A percentile compares a stretch with the other conserved stretches of the same genome.
Evolutionary conservation across 495 filamentous ascomycete genomes (phyloP).

Genomic region (Tuber melanosporum): DNA sequence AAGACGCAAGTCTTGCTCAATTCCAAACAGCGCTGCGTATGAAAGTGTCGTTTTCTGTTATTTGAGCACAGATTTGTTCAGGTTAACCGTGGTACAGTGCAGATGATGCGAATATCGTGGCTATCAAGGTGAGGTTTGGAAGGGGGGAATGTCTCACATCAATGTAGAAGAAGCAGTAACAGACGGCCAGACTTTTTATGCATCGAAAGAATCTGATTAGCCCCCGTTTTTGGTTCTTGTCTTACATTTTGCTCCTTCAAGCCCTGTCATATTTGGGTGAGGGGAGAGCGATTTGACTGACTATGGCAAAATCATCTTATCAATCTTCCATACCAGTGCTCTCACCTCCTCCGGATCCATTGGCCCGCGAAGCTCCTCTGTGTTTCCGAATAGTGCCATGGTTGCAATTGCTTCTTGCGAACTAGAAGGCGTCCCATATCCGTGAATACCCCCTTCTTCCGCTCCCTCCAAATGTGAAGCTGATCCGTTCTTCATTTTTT

Average conservation of each 20-base stretch:
- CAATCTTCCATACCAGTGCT: constrained; percentile 52
- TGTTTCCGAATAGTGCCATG: constrained; percentile 20
- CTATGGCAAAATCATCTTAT: constrained; percentile 44
- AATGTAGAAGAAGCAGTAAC: constrained; percentile 58
- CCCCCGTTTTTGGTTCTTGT: not conserved
- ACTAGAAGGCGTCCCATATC: constrained; percentile 11
- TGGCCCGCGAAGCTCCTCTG: constrained; percentile 42
- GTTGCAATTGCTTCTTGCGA: constrained; percentile 19
- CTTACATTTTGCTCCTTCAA: not conserved
- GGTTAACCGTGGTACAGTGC: not conserved
- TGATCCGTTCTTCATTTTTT: constrained; percentile 16
- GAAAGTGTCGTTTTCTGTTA: constrained; percentile 18
- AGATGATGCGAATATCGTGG: not conserved
- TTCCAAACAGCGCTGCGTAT: constrained; percentile 51
- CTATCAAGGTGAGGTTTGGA: not conserved
- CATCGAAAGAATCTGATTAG: not conserved
- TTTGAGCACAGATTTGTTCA: constrained; percentile 9
- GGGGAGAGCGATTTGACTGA: constrained; percentile 10
- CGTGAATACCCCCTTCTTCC: not conserved
- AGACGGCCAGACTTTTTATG: constrained; percentile 47
- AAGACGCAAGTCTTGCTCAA: constrained; percentile 48
- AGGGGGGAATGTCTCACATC: constrained; percentile 46
- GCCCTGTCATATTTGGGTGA: not conserved
- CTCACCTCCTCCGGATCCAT: constrained; percentile 50
- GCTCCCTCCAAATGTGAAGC: constrained; percentile 1